phyloP scores from a whole-genome alignment of 768 basidiomycete genomes.

The Cystobasidium tubakii region DNA sequence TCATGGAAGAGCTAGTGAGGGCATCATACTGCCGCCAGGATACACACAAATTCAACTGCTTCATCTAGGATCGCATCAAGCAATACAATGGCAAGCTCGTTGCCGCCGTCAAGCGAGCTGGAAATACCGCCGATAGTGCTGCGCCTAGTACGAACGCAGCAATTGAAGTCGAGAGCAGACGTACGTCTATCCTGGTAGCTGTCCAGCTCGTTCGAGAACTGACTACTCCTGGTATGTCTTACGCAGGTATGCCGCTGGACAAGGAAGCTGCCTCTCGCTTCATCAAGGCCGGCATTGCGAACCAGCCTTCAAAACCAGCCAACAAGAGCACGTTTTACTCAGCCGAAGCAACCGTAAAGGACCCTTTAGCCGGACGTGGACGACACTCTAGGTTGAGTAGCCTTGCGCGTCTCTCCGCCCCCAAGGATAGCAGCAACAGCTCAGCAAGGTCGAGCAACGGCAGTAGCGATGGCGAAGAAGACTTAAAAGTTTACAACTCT shows the following conservation, averaged over 20 bases:
- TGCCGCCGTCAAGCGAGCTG: background rate
- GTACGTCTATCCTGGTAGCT: background rate
- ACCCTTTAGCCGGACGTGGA: constrained; percentile 20
- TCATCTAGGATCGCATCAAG: constrained; percentile 32
- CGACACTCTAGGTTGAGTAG: constrained; percentile 4
- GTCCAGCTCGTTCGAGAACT: background rate
- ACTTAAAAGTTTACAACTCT: background rate
- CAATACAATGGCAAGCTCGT: constrained; percentile 34
- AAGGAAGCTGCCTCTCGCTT: constrained; percentile 37
- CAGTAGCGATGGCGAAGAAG: constrained; percentile 2
- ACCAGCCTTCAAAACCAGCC: constrained; percentile 1
- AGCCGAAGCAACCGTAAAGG: constrained; percentile 3
- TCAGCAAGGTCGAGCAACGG: constrained; percentile 1
- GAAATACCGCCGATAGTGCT: background rate
- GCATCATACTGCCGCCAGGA: background rate
- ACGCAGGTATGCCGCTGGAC: constrained; percentile 17
- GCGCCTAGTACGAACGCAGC: background rate
- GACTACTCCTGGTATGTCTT: background rate
- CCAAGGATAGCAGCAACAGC: background rate
- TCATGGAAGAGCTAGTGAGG: constrained; percentile 36
- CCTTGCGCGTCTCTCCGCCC: background rate
- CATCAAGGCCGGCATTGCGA: constrained; percentile 36
- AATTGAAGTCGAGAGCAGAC: background rate
- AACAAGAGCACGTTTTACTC: constrained; percentile 13
- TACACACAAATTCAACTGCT: background rate